Base-by-base conservation (phyloP, 1,284 basidiomycete species). In the Chalciporus sp. region DNA sequence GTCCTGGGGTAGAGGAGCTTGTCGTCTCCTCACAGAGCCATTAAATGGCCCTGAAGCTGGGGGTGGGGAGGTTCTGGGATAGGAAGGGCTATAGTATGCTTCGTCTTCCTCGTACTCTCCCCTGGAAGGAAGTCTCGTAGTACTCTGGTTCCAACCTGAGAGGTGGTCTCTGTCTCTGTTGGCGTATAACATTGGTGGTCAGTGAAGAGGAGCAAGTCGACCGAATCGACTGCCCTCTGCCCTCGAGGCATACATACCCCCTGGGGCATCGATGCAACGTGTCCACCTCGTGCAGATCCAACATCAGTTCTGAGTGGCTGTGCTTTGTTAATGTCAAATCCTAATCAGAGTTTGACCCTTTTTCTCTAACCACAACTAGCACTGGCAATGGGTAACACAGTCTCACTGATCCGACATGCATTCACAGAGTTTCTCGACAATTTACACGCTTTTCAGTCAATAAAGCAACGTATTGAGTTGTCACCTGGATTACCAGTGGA, bases 401-500 rank as follows among this genome's bases (percentile, higher is more conserved):
- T 74, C 16, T 70, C 72, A 1, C 53, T 65, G 44, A 3, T 72
- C 20, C 69, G 66, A 29, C 53, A 68, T 17, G 55, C 64, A 6
- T 49, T 76, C 8, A 40, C 51, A 2, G 64, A 66, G 7, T 59
- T 79, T 9, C 56, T 65, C 35, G 56, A 62, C 19, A 60, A 66
- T 40, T 57, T 65, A 8, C 64, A 61, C 19, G 51, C 59, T 4
- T 53, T 74, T 33, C 58, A 72, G 17, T 50, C 61, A 0, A 56
- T 82, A 39, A 58, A 71, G 42, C 62, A 64, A n/a, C 74, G 76
- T 28, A 64, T 82, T 17, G 47, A 73, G 10, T 43, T 56, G 0
- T 80, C 81, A 7, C 86, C 87, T 1, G 86, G 86, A 5, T 61
- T 88, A 4, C 86, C 87, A 1, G 71, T 80, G 0, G 61, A 74